Evolutionary conservation across 352 stramenopile species (phyloP).

Genomic region (Thraustotheca clavata): DNA sequence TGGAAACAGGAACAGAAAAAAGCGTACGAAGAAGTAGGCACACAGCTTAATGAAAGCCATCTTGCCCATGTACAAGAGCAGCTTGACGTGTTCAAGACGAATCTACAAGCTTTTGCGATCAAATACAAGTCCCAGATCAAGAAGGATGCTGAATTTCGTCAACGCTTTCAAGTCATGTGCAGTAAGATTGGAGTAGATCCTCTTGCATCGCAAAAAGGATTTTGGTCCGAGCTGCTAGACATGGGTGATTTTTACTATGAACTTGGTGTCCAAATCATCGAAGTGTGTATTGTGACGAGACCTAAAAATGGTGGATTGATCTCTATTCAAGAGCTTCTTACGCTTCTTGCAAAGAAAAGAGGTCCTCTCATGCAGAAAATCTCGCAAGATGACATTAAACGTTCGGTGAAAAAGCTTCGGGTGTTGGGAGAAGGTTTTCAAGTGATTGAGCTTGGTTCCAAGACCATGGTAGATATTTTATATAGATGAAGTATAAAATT

Average conservation of each 20-base stretch:
- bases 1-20: constrained; percentile 85
- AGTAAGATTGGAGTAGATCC: constrained; percentile 95
- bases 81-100: constrained; percentile 86
- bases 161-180: constrained; percentile 95
- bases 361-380: constrained; percentile 48
- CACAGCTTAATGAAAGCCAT: constrained; percentile 72
- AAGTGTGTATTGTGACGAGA: constrained; percentile 94
- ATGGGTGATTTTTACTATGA: constrained; percentile 99
- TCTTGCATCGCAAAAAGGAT: constrained; percentile 95
- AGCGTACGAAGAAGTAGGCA: constrained; percentile 77
- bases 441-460: constrained; percentile 87
- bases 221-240: constrained; percentile 96
- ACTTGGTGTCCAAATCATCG: constrained; percentile 97
- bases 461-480: constrained; percentile 83
- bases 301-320: constrained; percentile 80
- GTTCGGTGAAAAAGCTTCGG: constrained; percentile 92
- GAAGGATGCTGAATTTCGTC: constrained; percentile 90
- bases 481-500: not conserved
- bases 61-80: constrained; percentile 73
- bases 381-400: constrained; percentile 89
- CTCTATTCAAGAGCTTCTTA: constrained; percentile 68
- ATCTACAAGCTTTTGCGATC: constrained; percentile 87
- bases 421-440: constrained; percentile 92
- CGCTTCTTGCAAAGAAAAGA: constrained; percentile 59
- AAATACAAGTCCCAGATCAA: constrained; percentile 95